Base-by-base conservation (phyloP, 1,284 basidiomycete species). In the Irpex lacteus region DNA sequence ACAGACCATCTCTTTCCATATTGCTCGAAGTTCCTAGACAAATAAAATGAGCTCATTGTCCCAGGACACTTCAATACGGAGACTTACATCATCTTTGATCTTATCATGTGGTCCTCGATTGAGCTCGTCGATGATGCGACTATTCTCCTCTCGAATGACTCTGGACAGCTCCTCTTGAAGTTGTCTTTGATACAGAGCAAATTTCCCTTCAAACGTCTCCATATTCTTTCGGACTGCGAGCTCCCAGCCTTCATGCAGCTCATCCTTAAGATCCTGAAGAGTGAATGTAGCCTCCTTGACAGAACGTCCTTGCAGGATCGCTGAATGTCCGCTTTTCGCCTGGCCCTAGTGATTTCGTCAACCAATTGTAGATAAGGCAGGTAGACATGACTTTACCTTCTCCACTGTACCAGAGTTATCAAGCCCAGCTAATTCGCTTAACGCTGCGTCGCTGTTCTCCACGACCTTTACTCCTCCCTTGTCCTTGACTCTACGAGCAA, bases 1-100 rank as follows among this genome's bases (percentile, higher is more conserved):
- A 13, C 67, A 32, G 5, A 75, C 74, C 73, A 75, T 75, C 37
- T 75, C 74, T 56, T 68, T 70, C 74, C 74, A 75, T n/a, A 75
- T 70, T 3, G 67, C 67, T 18, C 68, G 65, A 19, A 76, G 61
- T 37, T 72, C 71, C 74, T 76, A 4, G 15, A 18, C 56, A 15
- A 38, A 32, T 4, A 7, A 47, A 13, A 2, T 37, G 9, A 60
- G 26, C 3, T 34, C 26, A 36, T 13, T 47, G 18, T 6, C 32
- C 6, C 32, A 32, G 38, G 18, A 3, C 32, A n/a, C n/a, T 21
- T 11, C 38, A n/a, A 5, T n/a, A 1, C 4, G 8, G 5, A 15
- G 8, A 60, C 72, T 49, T 57, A 76, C 76, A 21, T 63, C 65
- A 54, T 78, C 71, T 11, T 70, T 65, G 50, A 78, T 73, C 44